Base-by-base conservation (phyloP, 2,329 filamentous ascomycete species). In the Furcasterigmium furcatum region DNA sequence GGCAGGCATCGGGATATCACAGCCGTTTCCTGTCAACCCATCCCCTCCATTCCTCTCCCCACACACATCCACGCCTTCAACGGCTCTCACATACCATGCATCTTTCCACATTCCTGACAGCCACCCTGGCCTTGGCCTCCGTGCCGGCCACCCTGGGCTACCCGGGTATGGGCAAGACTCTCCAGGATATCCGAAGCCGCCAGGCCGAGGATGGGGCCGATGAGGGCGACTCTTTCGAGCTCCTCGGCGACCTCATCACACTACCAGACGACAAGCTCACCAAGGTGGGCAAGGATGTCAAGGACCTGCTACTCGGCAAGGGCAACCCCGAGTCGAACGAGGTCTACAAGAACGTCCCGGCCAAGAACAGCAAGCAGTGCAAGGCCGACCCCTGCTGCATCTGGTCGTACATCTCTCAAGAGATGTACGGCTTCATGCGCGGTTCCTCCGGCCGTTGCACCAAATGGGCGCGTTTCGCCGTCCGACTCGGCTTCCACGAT, bases 401-500 rank as follows among this genome's bases (percentile, higher is more conserved):
- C 27, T 74, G 70, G 70, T 61, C 65, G 45, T 65, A 70, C 53
- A 63, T 74, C 46, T 60, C 66, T 14, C 57, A 65, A 34, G 66
- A 71, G 27, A 65, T 74, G 53, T 56, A 62, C 12, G 41, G 50
- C 4, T 52, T 60, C 18, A 72, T 72, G 59, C 53, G 55, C 9
- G 67, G 67, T 6, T 46, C 53, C 4, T 65, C 63, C 1, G 67
- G 66, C 2, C 61, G 66, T 2, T 76, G 72, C 51, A 74, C 68
- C 21, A 60, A 62, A 30, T 61, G 61, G 56, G 73, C 72, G 9
- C 67, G 72, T 13, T 64, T 56, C 41, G 70, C 72, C 12, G 63
- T 76, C 30, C 70, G 73, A 4, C 62, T 74, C 32, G 72, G 71
- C 14, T 76, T 76, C 56, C 72, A 76, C 50, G 73, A 76, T 49